These are phyloP conservation scores for Fomitiporia mediterranea DNA, from an alignment of 1,284 basidiomycete genomes.

Conservation along the genomic window DNA sequence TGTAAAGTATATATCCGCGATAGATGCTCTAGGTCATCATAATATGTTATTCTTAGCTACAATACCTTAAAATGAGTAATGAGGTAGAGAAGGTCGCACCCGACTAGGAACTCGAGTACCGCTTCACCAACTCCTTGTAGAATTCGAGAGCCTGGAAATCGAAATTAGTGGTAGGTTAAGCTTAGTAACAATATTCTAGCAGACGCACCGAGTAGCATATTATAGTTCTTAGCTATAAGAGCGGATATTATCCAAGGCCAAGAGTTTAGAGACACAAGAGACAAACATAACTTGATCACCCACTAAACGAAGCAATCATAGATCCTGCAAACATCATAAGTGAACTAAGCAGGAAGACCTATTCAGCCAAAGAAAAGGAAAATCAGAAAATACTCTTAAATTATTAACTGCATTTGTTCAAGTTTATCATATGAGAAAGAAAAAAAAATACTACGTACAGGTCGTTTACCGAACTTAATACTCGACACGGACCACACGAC, in stretches of 20 bases:
- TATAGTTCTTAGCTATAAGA: slow-evolving; percentile 21
- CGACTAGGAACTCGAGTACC: slow-evolving; percentile 30
- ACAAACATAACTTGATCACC: background rate
- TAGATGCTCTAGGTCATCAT: slow-evolving; percentile 14
- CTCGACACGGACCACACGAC: slow-evolving; percentile 21
- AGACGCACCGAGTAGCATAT: slow-evolving; percentile 20
- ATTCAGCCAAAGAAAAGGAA: background rate
- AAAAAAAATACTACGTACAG: slow-evolving; percentile 1
- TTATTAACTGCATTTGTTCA: too few species aligned
- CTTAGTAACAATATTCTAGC: slow-evolving; percentile 4
- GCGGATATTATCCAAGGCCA: background rate
- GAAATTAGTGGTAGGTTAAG: background rate
- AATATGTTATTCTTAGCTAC: too few species aligned
- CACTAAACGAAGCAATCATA: slow-evolving; percentile 22
- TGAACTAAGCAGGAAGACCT: slow-evolving; percentile 22
- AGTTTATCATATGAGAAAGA: background rate
- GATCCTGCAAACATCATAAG: slow-evolving; percentile 23
- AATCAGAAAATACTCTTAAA: too few species aligned
- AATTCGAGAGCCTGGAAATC: slow-evolving; percentile 25
- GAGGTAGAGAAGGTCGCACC: slow-evolving; percentile 4
- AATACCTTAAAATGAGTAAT: too few species aligned
- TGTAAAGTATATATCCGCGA: slow-evolving; percentile 25
- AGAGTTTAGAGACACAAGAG: background rate
- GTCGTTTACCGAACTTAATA: slow-evolving; percentile 21
- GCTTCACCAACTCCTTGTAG: slow-evolving; percentile 32